Evolutionary conservation across 768 basidiomycete species (phyloP), one percentile per base, ranked within the genome.

Genomic region (Roridomyces roridus): DNA sequence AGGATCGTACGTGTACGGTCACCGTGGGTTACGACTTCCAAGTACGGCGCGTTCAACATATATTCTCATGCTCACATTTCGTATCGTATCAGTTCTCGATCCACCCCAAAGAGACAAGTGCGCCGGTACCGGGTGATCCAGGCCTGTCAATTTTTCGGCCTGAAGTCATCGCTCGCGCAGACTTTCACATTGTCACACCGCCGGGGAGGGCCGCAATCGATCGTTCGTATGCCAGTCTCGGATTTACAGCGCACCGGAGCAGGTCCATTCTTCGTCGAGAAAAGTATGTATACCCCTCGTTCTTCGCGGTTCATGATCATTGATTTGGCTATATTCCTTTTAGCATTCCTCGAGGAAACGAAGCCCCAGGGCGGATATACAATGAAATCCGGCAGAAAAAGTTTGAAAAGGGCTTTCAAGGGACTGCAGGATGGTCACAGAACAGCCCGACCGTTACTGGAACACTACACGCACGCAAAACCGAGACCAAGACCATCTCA

Each of bases 211-310:
- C 53, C 12, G 28, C 24, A 14, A 23, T 55, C 3, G 53, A 55
- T 47, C 53, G 53, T 18, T 54, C 52, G 3, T 46, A 53, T 15
- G 51, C 44, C 10, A 54, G 17, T 28, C 40, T 55, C 26, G 53
- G 53, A 0, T 47, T 55, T 42, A 28, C 48, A 14, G 45, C 54
- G 2, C 54, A 55, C 23, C 54, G 54, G 1, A 5, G 14, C n/a
- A 6, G 48, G 23, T 42, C 54, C 5, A 55, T 55, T 14, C 25
- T 48, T 24, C 12, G 35, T 1, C 54, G 46, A 5, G n/a, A 55
- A 55, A 41, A 47, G 54, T 55, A 14, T 35, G 18, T n/a, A n/a
- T 20, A 6, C 31, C 42, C 25, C 25, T 34, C 8, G n/a, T 2
- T 21, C 5, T 39, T 14, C 5, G 21, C 6, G 29, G 20, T 25